Percentiles rank a stretch among this genome's conserved stretches.
Conservation (phyloP, 2,329 filamentous ascomycete genomes). For the Xenoacremonium recifei region DNA sequence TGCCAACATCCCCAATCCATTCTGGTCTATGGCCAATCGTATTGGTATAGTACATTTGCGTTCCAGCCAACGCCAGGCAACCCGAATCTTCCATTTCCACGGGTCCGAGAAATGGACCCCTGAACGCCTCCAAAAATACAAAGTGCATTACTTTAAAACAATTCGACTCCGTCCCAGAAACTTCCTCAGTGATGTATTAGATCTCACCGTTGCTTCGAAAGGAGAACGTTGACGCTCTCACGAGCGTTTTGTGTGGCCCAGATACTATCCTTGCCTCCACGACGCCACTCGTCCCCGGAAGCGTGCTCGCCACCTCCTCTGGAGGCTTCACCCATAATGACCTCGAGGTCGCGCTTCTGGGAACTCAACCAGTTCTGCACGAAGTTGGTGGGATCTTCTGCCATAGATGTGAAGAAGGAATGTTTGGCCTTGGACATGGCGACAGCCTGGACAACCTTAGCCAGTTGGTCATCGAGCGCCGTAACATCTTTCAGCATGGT, state of each 20-base stretch:
- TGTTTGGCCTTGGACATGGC: conserved; percentile 86
- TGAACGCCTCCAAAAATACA: no score
- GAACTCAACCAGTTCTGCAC: conserved; percentile 85
- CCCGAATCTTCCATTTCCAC: no score
- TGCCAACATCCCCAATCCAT: background rate
- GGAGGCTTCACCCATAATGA: conserved; percentile 79
- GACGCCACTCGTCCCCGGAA: conserved; percentile 67
- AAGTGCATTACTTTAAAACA: no score
- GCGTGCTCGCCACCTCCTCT: conserved; percentile 58
- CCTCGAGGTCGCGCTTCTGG: conserved; percentile 86
- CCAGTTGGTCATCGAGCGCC: conserved; percentile 79
- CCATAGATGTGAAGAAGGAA: conserved; percentile 77
- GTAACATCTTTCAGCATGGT: conserved; percentile 74
- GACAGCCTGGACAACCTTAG: conserved; percentile 78
- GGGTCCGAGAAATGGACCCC: no score
- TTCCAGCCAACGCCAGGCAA: conserved; percentile 23
- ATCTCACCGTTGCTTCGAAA: conserved; percentile 49
- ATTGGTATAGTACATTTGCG: conserved; percentile 26
- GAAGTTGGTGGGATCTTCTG: conserved; percentile 80
- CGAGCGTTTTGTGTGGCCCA: conserved; percentile 58
- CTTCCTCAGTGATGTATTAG: background rate
- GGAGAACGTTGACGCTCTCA: conserved; percentile 62
- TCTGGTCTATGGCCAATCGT: conserved; percentile 15
- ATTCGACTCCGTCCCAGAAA: no score
- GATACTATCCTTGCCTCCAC: conserved; percentile 52